Conservation (phyloP, 1,284 basidiomycete genomes). For the Ganoderma lingzhi region DNA sequence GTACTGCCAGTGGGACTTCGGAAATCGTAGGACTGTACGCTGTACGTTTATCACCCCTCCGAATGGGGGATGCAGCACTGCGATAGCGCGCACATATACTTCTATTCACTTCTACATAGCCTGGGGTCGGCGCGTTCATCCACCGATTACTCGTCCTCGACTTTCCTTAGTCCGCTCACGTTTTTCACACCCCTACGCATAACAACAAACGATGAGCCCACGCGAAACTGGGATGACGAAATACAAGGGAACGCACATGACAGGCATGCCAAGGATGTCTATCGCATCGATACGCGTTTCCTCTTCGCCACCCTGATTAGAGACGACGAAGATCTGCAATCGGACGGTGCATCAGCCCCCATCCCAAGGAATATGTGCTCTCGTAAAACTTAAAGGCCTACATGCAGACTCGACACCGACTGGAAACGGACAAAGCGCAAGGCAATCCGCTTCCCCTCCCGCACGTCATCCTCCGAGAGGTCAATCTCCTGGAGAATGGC, state of each 20-base stretch:
- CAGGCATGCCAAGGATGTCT: constrained; percentile 73
- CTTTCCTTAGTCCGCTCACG: constrained; percentile 60
- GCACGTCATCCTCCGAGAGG: constrained; percentile 59
- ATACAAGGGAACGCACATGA: constrained; percentile 56
- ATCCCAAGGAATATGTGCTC: neutral
- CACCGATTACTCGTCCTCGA: constrained; percentile 44
- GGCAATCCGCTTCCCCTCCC: constrained; percentile 63
- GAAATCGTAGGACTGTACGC: neutral
- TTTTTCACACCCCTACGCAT: constrained; percentile 59
- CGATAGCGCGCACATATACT: neutral
- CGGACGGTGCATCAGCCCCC: neutral
- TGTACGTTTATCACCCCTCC: neutral
- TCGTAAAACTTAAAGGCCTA: constrained; percentile 45
- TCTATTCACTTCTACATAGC: constrained; percentile 7
- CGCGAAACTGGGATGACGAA: neutral
- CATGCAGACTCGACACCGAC: constrained; percentile 76
- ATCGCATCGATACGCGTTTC: constrained; percentile 82
- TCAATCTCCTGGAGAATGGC: constrained; percentile 65
- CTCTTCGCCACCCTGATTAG: constrained; percentile 79
- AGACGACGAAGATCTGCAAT: constrained; percentile 76
- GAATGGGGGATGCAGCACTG: neutral
- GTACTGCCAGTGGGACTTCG: too few relatives aligned
- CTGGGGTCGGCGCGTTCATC: neutral
- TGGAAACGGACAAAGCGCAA: constrained; percentile 85
- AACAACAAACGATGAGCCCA: constrained; percentile 14